Evolutionary conservation across 208 protist species (phyloP).

Genomic region (Entamoeba moshkovskii): DNA sequence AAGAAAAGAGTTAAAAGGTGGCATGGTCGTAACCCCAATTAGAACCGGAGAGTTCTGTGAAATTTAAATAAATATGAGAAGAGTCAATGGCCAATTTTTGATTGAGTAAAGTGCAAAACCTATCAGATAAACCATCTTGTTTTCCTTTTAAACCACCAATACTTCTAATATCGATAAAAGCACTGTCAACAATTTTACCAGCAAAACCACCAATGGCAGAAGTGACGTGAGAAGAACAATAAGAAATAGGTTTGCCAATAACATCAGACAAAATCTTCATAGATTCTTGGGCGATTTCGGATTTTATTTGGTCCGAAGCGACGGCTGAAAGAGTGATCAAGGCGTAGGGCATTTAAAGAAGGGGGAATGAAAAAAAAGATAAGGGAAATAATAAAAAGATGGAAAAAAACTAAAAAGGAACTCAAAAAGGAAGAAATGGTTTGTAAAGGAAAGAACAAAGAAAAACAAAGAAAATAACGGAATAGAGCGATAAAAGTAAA

Average conservation of each 20-base stretch:
- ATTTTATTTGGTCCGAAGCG: neutral
- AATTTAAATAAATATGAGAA: neutral
- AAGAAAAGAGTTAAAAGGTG: neutral
- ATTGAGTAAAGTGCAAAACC: neutral
- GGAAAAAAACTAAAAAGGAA: too few relatives aligned
- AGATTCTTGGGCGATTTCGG: neutral
- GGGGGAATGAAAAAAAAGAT: too few relatives aligned
- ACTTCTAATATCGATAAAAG: neutral
- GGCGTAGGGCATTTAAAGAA: neutral
- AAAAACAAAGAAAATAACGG: too few relatives aligned
- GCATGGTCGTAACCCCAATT: neutral
- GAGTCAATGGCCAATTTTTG: neutral
- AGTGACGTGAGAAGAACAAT: neutral
- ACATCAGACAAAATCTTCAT: neutral
- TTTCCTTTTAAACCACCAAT: neutral
- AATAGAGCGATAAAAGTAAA: too few relatives aligned
- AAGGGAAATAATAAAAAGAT: too few relatives aligned
- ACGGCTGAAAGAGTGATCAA: neutral
- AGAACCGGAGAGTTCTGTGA: neutral
- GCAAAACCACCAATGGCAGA: neutral
- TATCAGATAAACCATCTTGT: neutral
- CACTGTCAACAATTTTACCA: neutral
- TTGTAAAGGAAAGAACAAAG: too few relatives aligned
- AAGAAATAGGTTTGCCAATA: neutral
- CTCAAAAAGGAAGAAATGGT: too few relatives aligned